Conservation (phyloP, 768 basidiomycete species). For the Zangia roseola region DNA sequence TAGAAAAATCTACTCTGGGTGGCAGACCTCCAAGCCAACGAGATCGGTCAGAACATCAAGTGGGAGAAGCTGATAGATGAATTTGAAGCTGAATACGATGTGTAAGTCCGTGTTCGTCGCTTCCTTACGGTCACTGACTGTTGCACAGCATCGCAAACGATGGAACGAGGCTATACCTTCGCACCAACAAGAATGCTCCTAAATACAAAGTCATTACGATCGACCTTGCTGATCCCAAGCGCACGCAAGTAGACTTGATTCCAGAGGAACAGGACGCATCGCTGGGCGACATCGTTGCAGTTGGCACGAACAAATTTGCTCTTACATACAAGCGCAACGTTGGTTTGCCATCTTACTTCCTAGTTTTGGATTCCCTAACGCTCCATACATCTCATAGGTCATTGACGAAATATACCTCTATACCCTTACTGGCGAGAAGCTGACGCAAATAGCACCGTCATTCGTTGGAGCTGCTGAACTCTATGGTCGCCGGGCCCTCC, state of each 20-base stretch:
- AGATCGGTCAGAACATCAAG: slow-evolving; percentile 61
- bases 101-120: slow-evolving; percentile 42
- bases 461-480: slow-evolving; percentile 65
- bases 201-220: slow-evolving; percentile 65
- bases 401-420: slow-evolving; percentile 80
- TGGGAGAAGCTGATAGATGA: slow-evolving; percentile 72
- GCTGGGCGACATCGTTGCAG: slow-evolving; percentile 47
- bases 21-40: slow-evolving; percentile 56
- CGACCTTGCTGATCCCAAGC: slow-evolving; percentile 51
- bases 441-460: slow-evolving; percentile 58
- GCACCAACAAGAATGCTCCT: slow-evolving; percentile 65
- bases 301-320: slow-evolving; percentile 57
- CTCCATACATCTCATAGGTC: slow-evolving; percentile 40
- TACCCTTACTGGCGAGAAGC: slow-evolving; percentile 48
- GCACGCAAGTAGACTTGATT: slow-evolving; percentile 57
- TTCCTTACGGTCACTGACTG: not conserved
- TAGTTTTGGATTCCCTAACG: slow-evolving; percentile 2
- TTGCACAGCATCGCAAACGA: slow-evolving; percentile 59
- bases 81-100: slow-evolving; percentile 64
- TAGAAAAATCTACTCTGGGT: slow-evolving; percentile 79
- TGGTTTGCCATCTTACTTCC: slow-evolving; percentile 22
- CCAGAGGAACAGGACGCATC: slow-evolving; percentile 65
- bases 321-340: slow-evolving; percentile 74
- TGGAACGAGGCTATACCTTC: slow-evolving; percentile 58
- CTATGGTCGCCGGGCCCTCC: slow-evolving; percentile 48